These are phyloP conservation scores for Berberis thunbergii DNA, from an alignment of 164 flowering plant genomes.

Conservation along the genomic window DNA sequence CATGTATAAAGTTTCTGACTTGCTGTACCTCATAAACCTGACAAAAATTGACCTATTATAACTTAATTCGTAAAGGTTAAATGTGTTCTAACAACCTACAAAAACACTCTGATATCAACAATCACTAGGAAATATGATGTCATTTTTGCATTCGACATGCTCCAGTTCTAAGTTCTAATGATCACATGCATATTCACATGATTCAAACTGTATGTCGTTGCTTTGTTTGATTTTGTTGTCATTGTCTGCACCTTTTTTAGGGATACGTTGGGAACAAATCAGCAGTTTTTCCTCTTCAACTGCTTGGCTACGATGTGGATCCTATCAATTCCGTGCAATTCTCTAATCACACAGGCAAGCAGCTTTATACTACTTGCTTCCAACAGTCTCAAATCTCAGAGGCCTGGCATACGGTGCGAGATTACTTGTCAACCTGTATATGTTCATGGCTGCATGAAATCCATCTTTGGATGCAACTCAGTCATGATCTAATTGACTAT, in stretches of 20 bases:
- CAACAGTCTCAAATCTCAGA: constrained; percentile 33
- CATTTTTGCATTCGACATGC: too few relatives aligned
- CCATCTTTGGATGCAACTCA: constrained; percentile 11
- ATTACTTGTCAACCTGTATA: constrained; percentile 25
- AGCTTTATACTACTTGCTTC: constrained; percentile 42
- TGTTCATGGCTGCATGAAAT: constrained; percentile 28
- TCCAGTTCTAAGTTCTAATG: too few relatives aligned
- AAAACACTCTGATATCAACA: too few relatives aligned
- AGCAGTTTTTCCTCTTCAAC: constrained; percentile 95
- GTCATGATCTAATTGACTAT: constrained; percentile 16
- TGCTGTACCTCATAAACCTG: too few relatives aligned
- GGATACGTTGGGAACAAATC: constrained; percentile 99
- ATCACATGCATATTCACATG: neutral
- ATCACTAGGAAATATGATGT: too few relatives aligned
- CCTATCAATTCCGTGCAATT: constrained; percentile 98
- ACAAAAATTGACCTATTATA: too few relatives aligned
- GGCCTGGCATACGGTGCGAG: constrained; percentile 42
- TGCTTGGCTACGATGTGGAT: constrained; percentile 95
- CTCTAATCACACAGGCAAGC: constrained; percentile 99
- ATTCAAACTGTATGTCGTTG: neutral
- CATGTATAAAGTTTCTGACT: too few relatives aligned
- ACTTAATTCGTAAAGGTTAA: too few relatives aligned
- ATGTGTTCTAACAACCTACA: too few relatives aligned
- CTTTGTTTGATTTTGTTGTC: neutral
- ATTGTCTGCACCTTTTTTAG: constrained; percentile 23